Conservation (phyloP, 2,329 filamentous ascomycete species). For the Thermothelomyces thermophilus region DNA sequence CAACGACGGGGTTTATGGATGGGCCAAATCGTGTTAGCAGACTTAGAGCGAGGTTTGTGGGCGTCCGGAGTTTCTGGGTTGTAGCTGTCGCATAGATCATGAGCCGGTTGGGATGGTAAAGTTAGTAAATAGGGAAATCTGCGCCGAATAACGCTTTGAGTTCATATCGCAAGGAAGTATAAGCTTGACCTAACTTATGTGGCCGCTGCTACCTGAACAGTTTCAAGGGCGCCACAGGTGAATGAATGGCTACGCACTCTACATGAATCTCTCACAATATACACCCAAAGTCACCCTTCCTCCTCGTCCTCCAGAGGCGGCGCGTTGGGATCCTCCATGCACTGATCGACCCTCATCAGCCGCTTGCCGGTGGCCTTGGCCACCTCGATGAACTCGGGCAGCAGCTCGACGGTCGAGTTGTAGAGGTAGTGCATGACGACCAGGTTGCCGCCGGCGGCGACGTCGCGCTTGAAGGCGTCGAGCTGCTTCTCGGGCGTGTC, state of each 20-base stretch:
- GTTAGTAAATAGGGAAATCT: background rate
- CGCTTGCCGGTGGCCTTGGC: slow-evolving; percentile 58
- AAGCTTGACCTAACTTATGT: too few species aligned
- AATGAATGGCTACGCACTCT: too few species aligned
- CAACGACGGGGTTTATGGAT: background rate
- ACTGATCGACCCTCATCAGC: slow-evolving; percentile 33
- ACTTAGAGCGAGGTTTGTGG: background rate
- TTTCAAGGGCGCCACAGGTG: too few species aligned
- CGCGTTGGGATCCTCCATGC: slow-evolving; percentile 32
- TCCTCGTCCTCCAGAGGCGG: slow-evolving; percentile 23
- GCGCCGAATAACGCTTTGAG: background rate
- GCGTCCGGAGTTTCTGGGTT: slow-evolving; percentile 11
- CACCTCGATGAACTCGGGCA: slow-evolving; percentile 57
- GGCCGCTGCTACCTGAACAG: too few species aligned
- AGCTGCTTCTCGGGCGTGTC: slow-evolving; percentile 60
- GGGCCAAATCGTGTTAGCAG: background rate
- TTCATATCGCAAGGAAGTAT: too few species aligned
- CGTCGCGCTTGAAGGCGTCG: slow-evolving; percentile 57
- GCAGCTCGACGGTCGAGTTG: slow-evolving; percentile 55
- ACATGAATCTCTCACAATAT: background rate
- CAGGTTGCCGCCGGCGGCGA: slow-evolving; percentile 55
- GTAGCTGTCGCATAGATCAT: background rate
- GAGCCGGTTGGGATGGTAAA: background rate
- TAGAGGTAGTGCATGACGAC: slow-evolving; percentile 66
- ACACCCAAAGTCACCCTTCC: background rate